Base-by-base conservation (phyloP, 208 protist species). In the Balamuthia mandrillaris region DNA sequence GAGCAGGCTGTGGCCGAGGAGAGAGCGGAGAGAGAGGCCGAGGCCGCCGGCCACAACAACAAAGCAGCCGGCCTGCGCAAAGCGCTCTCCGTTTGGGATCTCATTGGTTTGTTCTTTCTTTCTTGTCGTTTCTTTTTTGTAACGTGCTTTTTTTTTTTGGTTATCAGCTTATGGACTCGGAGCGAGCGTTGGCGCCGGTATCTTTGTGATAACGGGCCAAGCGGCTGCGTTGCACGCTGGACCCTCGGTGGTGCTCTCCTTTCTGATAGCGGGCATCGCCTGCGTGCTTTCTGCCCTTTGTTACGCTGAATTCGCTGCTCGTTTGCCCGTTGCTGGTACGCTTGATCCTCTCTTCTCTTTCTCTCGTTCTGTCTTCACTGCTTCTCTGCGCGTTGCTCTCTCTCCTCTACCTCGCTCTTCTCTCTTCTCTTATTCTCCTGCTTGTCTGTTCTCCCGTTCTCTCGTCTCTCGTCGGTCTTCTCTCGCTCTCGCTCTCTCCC, bases 191-290 rank as follows among this genome's bases (percentile, higher is more conserved):
- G 90, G 88, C 21, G 89, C 90, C 0, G 89, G 90, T 31, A 81
- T 89, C 29, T 93, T 93, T 85, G 89, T 93, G 29, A 83, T 90
- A 16, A 91, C 90, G 3, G 90, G 90, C n/a, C 79, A 87, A 1
- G 90, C 89, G 31, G 84, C 89, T 10, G 81, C 84, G 2, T 77
- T 63, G 6, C 82, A 89, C 52, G 90, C 90, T 42, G 90, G 90
- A 4, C 90, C 90, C 12, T 91, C 39, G 31, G 51, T 74, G 3
- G 65, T 75, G 31, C 52, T 91, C 24, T 89, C 83, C 3, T 90
- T 89, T 70, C 10, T 87, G 47, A 52, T 91, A 21, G 41, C 86
- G 45, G 65, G 86, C 3, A 58, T 93, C 42, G 82, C 81, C 16
- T 91, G 87, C 61, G 52, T 90, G 27, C 86, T 88, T 16, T 90